Percentiles rank a stretch among this genome's conserved stretches.
These are phyloP conservation scores for Dipteronia sinensis DNA, from an alignment of 345 rosid genomes.

Conservation along the genomic window DNA sequence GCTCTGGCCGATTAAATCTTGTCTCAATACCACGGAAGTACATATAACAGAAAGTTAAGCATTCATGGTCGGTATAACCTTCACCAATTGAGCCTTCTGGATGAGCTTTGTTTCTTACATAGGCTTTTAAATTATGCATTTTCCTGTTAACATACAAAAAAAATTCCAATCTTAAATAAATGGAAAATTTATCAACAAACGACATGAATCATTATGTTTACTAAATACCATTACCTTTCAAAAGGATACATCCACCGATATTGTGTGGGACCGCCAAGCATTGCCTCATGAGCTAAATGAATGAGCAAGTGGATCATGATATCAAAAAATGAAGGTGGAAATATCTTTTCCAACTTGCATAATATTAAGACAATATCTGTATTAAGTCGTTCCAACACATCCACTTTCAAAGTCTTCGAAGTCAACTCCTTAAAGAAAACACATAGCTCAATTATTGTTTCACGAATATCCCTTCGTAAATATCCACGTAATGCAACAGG, in stretches of 20 bases:
- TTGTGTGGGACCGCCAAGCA: background rate
- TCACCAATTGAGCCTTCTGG: background rate
- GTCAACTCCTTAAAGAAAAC: background rate
- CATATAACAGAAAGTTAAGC: background rate
- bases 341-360: background rate
- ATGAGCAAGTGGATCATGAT: background rate
- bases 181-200: no score
- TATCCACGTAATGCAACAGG: background rate
- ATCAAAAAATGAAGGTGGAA: background rate
- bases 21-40: no score
- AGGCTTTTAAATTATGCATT: background rate
- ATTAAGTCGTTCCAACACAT: background rate
- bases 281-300: background rate
- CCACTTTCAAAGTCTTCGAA: background rate
- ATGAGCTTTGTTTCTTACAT: background rate
- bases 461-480: background rate
- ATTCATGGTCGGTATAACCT: background rate
- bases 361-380: background rate
- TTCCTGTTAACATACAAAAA: background rate
- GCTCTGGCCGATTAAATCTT: no score
- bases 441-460: background rate
- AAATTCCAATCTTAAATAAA: background rate
- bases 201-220: background rate
- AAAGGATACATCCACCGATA: conserved; percentile 14
- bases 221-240: conserved; percentile 2